Evolutionary conservation across 805 yeast species (phyloP).

Genomic region (Isabelozyma pseudorhagii): DNA sequence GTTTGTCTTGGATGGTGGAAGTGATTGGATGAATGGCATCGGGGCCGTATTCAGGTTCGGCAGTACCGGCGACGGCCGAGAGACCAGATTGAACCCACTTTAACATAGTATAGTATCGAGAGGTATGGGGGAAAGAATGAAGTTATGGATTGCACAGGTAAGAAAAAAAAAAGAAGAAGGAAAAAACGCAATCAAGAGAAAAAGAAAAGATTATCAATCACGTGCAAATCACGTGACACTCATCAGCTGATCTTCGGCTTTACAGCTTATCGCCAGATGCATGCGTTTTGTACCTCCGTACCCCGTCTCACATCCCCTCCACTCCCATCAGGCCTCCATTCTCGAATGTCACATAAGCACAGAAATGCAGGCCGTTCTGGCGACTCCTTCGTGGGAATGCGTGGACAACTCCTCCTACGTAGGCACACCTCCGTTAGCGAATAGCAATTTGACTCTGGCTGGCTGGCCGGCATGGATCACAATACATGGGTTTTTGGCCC

Average conservation of each 20-base stretch:
- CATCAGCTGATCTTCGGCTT: too few relatives aligned
- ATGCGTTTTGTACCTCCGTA: too few relatives aligned
- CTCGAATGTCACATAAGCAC: too few relatives aligned
- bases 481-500: not conserved
- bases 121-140: not conserved
- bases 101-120: slow-evolving; percentile 41
- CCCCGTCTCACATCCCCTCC: too few relatives aligned
- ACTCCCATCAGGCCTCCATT: too few relatives aligned
- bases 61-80: slow-evolving; percentile 95
- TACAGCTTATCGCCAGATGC: too few relatives aligned
- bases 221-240: not conserved
- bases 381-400: too few relatives aligned
- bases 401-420: too few relatives aligned
- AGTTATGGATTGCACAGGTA: not conserved
- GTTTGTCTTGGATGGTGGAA: slow-evolving; percentile 42
- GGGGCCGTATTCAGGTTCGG: slow-evolving; percentile 95
- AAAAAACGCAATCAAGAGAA: not conserved
- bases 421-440: too few relatives aligned
- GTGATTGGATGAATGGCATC: slow-evolving; percentile 89
- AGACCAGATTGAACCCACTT: slow-evolving; percentile 84
- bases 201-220: not conserved
- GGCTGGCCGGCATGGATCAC: too few relatives aligned
- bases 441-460: too few relatives aligned
- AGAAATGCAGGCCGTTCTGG: too few relatives aligned
- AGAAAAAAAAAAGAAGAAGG: not conserved